Conservation (phyloP, 768 basidiomycete species). For the Mycena galopus region DNA sequence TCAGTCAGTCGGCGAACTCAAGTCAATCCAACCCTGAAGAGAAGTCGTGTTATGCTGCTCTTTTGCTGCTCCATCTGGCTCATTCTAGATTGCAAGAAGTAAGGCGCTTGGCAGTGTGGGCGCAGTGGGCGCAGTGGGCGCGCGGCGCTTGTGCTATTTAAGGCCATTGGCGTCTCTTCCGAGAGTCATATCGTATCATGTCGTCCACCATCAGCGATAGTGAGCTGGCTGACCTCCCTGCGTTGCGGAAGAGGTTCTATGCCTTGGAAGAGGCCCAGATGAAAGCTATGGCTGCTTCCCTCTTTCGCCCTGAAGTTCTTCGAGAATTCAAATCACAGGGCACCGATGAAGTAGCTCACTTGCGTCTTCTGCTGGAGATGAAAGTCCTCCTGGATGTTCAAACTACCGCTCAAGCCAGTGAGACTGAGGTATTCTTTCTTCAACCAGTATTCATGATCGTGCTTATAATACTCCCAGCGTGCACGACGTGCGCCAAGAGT, state of each 20-base stretch:
- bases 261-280: neutral
- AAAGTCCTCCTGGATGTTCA: neutral
- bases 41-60: too few species aligned
- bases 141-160: neutral
- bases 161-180: neutral
- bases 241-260: neutral
- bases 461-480: neutral
- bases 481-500: neutral
- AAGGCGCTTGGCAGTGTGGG: too few species aligned
- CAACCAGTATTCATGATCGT: neutral
- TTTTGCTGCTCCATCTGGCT: too few species aligned
- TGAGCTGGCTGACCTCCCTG: constrained; percentile 1
- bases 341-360: neutral
- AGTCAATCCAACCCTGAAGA: too few species aligned
- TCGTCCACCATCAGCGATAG: constrained; percentile 2
- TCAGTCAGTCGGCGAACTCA: too few species aligned
- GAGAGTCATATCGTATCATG: neutral
- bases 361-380: constrained; percentile 1
- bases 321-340: neutral
- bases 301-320: neutral
- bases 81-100: too few species aligned
- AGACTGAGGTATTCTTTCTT: neutral
- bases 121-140: too few species aligned
- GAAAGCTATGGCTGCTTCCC: neutral
- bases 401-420: neutral